Base-by-base conservation (phyloP, 805 yeast species). In the Sugiyamaella mastotermitis region DNA sequence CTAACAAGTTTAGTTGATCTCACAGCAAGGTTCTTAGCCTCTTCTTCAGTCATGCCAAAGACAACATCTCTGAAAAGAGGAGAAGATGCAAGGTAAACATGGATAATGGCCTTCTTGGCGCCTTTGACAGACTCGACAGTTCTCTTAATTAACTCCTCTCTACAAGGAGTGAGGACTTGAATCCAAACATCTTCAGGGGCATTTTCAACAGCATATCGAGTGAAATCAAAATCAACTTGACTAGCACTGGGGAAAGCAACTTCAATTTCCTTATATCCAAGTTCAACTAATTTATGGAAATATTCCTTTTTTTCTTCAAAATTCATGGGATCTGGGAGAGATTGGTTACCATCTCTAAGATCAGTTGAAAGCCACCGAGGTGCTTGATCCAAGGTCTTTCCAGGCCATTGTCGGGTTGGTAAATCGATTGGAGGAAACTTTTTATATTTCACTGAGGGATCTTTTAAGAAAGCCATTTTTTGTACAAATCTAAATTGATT, bases 351-450 rank as follows among this genome's bases (percentile, higher is more conserved):
- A 55, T 83, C 94, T 52, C 94, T 72, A 45, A 83, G 68, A 54
- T 83, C 94, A 3, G 94, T 83, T 15, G 88, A 78, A 33, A 83
- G 65, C 92, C 92, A 83, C 49, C 92, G 66, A 15, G 94, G 94
- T 3, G 87, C 73, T 55, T 72, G 72, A 35, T 64, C 65, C 40
- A 83, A 56, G 11, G 70, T 60, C 42, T 69, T 68, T 25, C 67
- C 53, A 1, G 94, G 94, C 94, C 94, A 83, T 45, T 71, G 69
- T 41, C 92, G 71, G 43, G 76, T 66, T 2, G 79, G 74, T 45
- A 83, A 62, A 31, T 75, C 53, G 19, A 79, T 57, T 1, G 78
- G 69, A 23, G 58, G 59, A 55, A 79, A 81, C 26, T 74, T 63
- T 47, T 61, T 69, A 55, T 83, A 83, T 54, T 83, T 83, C 10